Conservation (phyloP, 2,329 filamentous ascomycete genomes). For the Apiospora aurea region DNA sequence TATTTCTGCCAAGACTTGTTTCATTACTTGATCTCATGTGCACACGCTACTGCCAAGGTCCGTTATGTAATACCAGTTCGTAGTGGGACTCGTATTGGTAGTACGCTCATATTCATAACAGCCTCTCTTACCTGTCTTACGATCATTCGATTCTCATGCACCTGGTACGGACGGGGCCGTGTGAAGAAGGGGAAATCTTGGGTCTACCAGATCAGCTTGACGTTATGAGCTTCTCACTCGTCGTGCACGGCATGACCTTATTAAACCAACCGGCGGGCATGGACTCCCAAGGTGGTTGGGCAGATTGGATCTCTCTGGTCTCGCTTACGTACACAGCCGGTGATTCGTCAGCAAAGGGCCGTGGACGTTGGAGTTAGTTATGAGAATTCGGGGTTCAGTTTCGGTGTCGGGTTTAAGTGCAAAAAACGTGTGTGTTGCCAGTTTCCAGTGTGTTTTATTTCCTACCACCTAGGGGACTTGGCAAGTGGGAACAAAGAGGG, state of each 20-base stretch:
- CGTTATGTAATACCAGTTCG: neutral
- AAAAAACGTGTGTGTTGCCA: slow-evolving; percentile 5
- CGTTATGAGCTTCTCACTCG: neutral
- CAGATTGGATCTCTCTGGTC: slow-evolving; percentile 1
- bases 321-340: neutral
- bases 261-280: neutral
- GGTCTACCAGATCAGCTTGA: slow-evolving; percentile 14
- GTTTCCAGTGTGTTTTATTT: neutral
- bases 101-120: neutral
- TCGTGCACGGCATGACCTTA: neutral
- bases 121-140: neutral
- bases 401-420: neutral
- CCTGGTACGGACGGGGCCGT: neutral
- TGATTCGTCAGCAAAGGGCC: neutral
- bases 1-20: neutral
- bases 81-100: neutral
- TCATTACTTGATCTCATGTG: no score
- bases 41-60: neutral
- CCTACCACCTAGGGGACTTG: neutral
- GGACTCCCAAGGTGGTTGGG: neutral
- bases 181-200: neutral
- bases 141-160: neutral
- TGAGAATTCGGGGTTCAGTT: slow-evolving; percentile 16
- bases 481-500: neutral
- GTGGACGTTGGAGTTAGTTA: neutral